Evolutionary conservation across 306 rosid species (phyloP).

Genomic region (Malus asiatica): DNA sequence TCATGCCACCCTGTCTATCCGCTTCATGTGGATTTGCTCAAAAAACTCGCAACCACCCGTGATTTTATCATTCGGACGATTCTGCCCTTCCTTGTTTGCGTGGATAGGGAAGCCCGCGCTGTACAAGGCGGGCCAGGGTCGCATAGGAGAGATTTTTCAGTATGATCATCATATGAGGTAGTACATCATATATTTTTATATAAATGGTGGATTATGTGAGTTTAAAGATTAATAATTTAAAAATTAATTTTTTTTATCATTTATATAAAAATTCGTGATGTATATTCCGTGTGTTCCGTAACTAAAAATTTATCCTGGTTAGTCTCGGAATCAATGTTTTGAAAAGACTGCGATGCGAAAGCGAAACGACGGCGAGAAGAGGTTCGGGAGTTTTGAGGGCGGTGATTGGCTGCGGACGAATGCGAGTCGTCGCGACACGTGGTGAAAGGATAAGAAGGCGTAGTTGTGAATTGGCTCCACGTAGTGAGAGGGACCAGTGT

Average conservation of each 20-base stretch:
- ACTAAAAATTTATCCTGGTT: too few relatives aligned
- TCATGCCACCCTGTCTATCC: background rate
- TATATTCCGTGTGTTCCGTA: too few relatives aligned
- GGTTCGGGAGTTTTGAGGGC: background rate
- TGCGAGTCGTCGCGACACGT: background rate
- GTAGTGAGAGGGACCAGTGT: background rate
- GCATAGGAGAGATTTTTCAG: too few relatives aligned
- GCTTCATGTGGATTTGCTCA: background rate
- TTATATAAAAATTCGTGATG: fast-evolving
- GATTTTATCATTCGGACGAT: background rate
- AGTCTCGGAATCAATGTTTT: background rate
- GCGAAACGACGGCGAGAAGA: background rate
- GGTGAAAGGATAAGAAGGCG: background rate
- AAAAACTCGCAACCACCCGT: background rate
- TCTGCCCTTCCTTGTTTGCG: background rate
- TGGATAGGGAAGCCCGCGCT: background rate
- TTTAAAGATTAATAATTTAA: too few relatives aligned
- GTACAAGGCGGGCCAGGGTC: too few relatives aligned
- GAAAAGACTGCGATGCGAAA: background rate
- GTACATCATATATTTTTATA: too few relatives aligned
- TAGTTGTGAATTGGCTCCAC: background rate
- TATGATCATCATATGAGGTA: too few relatives aligned
- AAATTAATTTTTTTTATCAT: too few relatives aligned
- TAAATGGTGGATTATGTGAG: fast-evolving
- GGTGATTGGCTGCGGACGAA: background rate